phyloP scores from a whole-genome alignment of 2,329 filamentous ascomycete genomes.

The Tolypocladium tundrense region DNA sequence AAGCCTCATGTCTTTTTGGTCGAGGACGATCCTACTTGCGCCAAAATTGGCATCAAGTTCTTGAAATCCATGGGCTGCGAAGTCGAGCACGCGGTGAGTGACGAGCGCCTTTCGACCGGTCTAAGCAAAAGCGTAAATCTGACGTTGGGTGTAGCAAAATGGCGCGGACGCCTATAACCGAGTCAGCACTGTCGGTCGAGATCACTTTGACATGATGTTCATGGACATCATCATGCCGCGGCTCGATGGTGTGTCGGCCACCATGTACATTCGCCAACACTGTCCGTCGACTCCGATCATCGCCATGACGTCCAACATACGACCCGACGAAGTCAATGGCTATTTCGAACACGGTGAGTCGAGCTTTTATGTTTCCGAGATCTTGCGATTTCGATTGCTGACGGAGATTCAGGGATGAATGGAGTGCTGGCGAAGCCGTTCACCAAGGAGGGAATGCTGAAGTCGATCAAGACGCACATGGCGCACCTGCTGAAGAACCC shows the following conservation, averaged over 20 bases:
- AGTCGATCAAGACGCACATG: conserved; percentile 81
- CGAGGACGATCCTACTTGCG: conserved; percentile 65
- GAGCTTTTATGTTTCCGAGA: neutral
- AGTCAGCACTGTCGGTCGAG: conserved; percentile 42
- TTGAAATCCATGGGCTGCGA: conserved; percentile 54
- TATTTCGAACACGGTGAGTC: conserved; percentile 89
- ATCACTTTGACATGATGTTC: conserved; percentile 57
- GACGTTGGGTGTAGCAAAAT: conserved; percentile 37
- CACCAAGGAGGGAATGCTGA: conserved; percentile 75
- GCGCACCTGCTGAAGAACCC: conserved; percentile 68
- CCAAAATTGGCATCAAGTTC: conserved; percentile 59
- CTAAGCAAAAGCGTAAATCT: conserved; percentile 10
- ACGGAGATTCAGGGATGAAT: conserved; percentile 65
- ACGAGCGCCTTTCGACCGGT: neutral
- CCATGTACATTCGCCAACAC: conserved; percentile 83
- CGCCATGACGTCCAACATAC: conserved; percentile 97
- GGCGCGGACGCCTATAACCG: conserved; percentile 88
- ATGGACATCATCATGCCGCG: conserved; percentile 98
- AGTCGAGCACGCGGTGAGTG: conserved; percentile 55
- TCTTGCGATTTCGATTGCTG: neutral
- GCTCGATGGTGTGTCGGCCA: conserved; percentile 88
- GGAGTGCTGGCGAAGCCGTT: conserved; percentile 96
- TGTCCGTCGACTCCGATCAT: conserved; percentile 78
- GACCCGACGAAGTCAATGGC: conserved; percentile 90
- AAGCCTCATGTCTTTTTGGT: conserved; percentile 81